Evolutionary conservation across 139 green algal species (phyloP), one percentile per base, ranked within the genome.

Genomic region (Chlamydomonas sp.): DNA sequence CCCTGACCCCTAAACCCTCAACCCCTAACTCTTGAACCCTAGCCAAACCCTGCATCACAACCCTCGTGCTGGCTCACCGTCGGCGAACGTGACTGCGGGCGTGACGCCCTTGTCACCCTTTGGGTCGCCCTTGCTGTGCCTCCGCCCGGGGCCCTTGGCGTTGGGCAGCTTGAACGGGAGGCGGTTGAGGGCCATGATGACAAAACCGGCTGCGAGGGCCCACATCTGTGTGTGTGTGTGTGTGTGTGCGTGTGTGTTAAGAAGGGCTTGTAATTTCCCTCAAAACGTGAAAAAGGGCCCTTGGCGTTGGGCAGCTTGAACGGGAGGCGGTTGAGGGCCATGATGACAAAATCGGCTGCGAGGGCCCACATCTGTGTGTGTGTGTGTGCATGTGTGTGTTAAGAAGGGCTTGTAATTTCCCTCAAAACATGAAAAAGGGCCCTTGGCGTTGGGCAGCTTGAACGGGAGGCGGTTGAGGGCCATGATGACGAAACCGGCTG

Each of bases 391-490:
- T n/a, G n/a, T n/a, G n/a, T n/a, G n/a, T n/a, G n/a, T n/a, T n/a
- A n/a, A n/a, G n/a, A n/a, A n/a, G n/a, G n/a, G n/a, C n/a, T n/a
- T n/a, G n/a, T n/a, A n/a, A n/a, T n/a, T n/a, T n/a, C n/a, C n/a
- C n/a, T n/a, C n/a, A n/a, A n/a, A n/a, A n/a, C n/a, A n/a, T n/a
- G n/a, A n/a, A n/a, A n/a, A n/a, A n/a, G 65, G 58, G n/a, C 49
- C 69, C 35, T 73, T 85, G 39, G 30, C 67, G 54, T 60, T 72
- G 65, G 76, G 79, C 39, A 88, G 68, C 65, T 83, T 87, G 35
- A 90, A 28, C 5, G 83, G 82, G 68, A 92, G 76, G 26, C 84
- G 81, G 67, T 82, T 90, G 28, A 96, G 63, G 2, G 82, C 81
- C 0, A 68, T 76, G 34, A 92, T 63, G 13, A 95, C 54, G 5